Conservation (phyloP, 768 basidiomycete genomes). For the Tephrocybe rancida region DNA sequence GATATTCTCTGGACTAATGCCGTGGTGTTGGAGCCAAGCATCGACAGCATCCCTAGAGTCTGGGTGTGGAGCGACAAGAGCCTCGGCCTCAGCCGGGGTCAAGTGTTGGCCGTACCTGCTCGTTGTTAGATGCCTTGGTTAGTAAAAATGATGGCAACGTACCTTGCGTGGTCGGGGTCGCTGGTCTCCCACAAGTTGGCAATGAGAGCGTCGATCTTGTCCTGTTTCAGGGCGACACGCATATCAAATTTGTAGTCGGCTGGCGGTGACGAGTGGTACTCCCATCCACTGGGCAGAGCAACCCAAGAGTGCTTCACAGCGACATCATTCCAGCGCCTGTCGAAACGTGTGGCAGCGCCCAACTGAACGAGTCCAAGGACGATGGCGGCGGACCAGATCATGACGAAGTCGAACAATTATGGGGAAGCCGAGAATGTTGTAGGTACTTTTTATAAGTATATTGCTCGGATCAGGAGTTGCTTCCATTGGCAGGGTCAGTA, state of each 20-base stretch:
- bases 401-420: slow-evolving; percentile 5
- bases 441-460: not conserved
- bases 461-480: too few species aligned
- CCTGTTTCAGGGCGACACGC: slow-evolving; percentile 58
- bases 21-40: slow-evolving; percentile 58
- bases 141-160: slow-evolving; percentile 11
- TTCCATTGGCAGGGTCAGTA: too few species aligned
- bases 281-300: slow-evolving; percentile 56
- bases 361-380: slow-evolving; percentile 39
- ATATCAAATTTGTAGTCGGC: slow-evolving; percentile 50
- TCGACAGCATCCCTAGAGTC: slow-evolving; percentile 51
- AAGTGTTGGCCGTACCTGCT: slow-evolving; percentile 61
- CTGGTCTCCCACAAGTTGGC: slow-evolving; percentile 55
- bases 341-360: slow-evolving; percentile 39
- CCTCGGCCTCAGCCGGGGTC: slow-evolving; percentile 57
- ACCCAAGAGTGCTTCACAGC: slow-evolving; percentile 55
- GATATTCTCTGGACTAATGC: slow-evolving; percentile 36
- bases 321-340: slow-evolving; percentile 49
- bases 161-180: slow-evolving; percentile 53
- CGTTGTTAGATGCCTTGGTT: not conserved
- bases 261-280: slow-evolving; percentile 42
- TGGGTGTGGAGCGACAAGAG: slow-evolving; percentile 54
- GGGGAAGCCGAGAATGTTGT: too few species aligned
- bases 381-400: slow-evolving; percentile 32
- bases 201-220: slow-evolving; percentile 52